Evolutionary conservation across 108 stramenopile species (phyloP), one percentile per base, ranked within the genome.

Genomic region (Hondaea fermentalgiana): DNA sequence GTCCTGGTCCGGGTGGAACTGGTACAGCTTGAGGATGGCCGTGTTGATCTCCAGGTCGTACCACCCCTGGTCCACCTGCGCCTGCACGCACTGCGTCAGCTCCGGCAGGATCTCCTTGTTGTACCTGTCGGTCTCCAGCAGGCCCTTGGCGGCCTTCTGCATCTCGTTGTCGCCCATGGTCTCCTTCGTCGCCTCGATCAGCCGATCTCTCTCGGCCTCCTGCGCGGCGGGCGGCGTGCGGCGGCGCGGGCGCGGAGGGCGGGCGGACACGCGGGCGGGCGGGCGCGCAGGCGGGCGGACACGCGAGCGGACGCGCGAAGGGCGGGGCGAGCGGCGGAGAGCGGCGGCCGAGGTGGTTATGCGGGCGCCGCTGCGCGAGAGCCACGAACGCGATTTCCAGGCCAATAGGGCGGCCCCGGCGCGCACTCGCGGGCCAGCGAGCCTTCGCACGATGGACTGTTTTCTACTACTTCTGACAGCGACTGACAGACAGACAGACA

Each of bases 11-110:
- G 72, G 72, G 72, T 83, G n/a, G 72, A 83, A 83, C 49, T 83
- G 72, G 49, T 83, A 83, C 72, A 83, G 72, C 49, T 83, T 83
- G 72, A 83, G 72, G 47, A 83, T 51, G 47, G 72, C 72, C 5
- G 49, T 45, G 72, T 83, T 83, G 72, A 83, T 83, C 47, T 83
- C 72, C 17, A 51, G 47, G 72, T 83, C 72, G 72, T 83, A 83
- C 72, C 72, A 83, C 6, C 49, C 49, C 2, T 83, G 47, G 47
- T 83, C 72, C 44, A 83, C 72, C 72, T 83, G 72, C 47, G 72
- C 72, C 44, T 83, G 72, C 47, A 83, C 72, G 49, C 60, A 64
- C 60, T 64, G 60, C 29, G 60, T 64, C 25, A 64, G 60, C 60
- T 64, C 60, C 8, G 60, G 60, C 60, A 64, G 35, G 60, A 64